Evolutionary conservation across 2,329 filamentous ascomycete genomes (phyloP), one percentile per base, ranked within the genome.

Genomic region (Bipolaris victoriae): DNA sequence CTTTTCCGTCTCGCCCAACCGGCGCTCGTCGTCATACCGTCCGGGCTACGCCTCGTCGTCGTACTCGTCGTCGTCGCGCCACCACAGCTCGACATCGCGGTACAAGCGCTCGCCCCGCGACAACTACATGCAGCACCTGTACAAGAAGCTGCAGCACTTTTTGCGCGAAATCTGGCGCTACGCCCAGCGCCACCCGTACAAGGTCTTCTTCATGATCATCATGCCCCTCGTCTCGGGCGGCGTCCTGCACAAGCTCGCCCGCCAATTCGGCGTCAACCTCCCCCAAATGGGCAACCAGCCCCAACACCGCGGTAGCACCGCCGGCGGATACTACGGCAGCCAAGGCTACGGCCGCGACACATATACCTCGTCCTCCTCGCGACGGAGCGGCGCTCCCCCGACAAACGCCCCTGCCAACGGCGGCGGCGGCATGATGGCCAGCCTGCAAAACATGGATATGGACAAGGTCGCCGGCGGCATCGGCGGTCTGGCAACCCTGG

Each of bases 211-310:
- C 80, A 85, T 92, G 61, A 89, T 97, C 61, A 84, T 97, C 69
- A 87, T 97, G 84, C 94, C 94, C 9, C 83, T 98, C 56, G 81
- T 97, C 69, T 92, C 89, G 1, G 91, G 91, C 49, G 94, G 94
- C 31, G 89, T 91, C 26, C 79, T 97, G 64, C 88, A 88, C 7
- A 90, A 89, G 45, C 81, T 97, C 43, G 84, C 97, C 44, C 85
- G 86, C 36, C 87, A 88, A 72, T 90, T 97, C 76, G 93, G 93
- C 20, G 81, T 98, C 59, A 84, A 88, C 61, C 77, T 97, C 62
- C 93, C 93, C 0, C 81, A 82, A 57, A 72, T 77, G 60, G 76
- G 77, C 5, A 73, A 72, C 1, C 10, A 2, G 64, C 62, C 35
- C 57, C 71, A 56, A 13, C 40, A 43, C 20, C 58, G 70, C 56